phyloP scores from a whole-genome alignment of 2,329 filamentous ascomycete genomes.

The Fusarium sp. region DNA sequence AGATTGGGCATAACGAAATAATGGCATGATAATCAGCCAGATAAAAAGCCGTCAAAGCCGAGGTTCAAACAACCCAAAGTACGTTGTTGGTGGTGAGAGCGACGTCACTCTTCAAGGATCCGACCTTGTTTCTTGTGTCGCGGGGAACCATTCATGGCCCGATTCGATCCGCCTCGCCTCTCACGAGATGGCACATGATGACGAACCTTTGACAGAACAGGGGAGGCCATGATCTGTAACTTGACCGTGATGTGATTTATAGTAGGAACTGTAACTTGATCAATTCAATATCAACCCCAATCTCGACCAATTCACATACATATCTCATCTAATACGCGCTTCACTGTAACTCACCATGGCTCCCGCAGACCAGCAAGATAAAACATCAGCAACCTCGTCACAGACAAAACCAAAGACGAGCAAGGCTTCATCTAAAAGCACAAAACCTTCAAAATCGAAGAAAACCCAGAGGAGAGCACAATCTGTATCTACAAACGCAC shows the following conservation, averaged over 20 bases:
- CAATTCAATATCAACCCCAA: slow-evolving; percentile 3
- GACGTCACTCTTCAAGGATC: slow-evolving; percentile 46
- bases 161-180: slow-evolving; percentile 39
- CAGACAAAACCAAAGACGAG: not conserved
- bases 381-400: slow-evolving; percentile 23
- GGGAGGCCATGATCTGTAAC: slow-evolving; percentile 10
- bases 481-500: not conserved
- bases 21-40: not conserved
- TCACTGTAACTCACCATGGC: slow-evolving; percentile 20
- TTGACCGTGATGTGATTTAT: not conserved
- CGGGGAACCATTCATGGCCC: slow-evolving; percentile 37
- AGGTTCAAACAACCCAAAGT: slow-evolving; percentile 4
- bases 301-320: not conserved
- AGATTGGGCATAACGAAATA: not conserved
- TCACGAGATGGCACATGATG: slow-evolving; percentile 41
- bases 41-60: slow-evolving; percentile 3
- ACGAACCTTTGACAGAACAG: slow-evolving; percentile 30
- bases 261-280: not conserved
- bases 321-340: not conserved
- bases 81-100: slow-evolving; percentile 21
- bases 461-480: slow-evolving; percentile 7
- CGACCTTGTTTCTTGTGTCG: slow-evolving; percentile 43
- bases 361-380: slow-evolving; percentile 9
- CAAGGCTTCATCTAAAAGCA: slow-evolving; percentile 6
- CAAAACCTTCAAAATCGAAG: slow-evolving; percentile 11